These are phyloP conservation scores for Ottelia alismoides DNA, from an alignment of 106 monocot species.

Conservation along the genomic window DNA sequence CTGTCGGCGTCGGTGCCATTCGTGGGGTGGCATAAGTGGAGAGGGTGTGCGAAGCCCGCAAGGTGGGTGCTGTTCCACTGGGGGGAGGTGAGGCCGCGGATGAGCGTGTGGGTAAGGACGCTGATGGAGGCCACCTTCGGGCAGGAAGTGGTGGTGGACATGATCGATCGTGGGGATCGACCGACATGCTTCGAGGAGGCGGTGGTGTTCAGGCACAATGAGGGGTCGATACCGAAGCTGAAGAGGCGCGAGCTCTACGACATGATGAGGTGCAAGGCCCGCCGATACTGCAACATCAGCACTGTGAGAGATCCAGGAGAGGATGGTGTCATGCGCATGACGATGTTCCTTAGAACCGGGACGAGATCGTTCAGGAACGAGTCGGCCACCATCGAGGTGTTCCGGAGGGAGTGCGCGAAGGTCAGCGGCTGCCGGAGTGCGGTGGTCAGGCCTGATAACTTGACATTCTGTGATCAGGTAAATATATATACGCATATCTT, in stretches of 20 bases:
- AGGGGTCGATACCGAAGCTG: conserved; percentile 19
- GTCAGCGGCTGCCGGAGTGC: conserved; percentile 29
- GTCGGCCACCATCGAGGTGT: conserved; percentile 26
- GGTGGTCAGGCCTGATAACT: conserved; percentile 24
- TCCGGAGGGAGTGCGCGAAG: conserved; percentile 36
- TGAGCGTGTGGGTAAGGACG: conserved; percentile 36
- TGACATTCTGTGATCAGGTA: conserved; percentile 78
- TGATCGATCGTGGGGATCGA: conserved; percentile 4
- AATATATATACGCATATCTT: no score
- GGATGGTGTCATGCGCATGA: conserved; percentile 15
- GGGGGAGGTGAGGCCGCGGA: conserved; percentile 36
- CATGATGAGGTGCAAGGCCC: conserved; percentile 57
- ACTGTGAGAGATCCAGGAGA: neutral
- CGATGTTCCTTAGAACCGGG: conserved; percentile 37
- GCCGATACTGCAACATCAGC: conserved; percentile 32
- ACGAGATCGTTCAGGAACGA: conserved; percentile 57
- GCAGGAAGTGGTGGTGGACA: conserved; percentile 19
- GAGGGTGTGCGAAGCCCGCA: conserved; percentile 19
- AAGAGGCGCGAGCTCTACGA: conserved; percentile 25
- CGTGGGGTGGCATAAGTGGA: conserved; percentile 33
- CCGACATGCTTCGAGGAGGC: conserved; percentile 62
- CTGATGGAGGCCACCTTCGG: conserved; percentile 28
- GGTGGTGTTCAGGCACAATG: conserved; percentile 47
- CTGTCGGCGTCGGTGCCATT: conserved; percentile 38
- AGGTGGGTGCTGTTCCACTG: conserved; percentile 65